Percentiles rank a stretch among this genome's conserved stretches.
These are phyloP conservation scores for Atractiella rhizophila DNA, from an alignment of 768 basidiomycete genomes.

Conservation along the genomic window DNA sequence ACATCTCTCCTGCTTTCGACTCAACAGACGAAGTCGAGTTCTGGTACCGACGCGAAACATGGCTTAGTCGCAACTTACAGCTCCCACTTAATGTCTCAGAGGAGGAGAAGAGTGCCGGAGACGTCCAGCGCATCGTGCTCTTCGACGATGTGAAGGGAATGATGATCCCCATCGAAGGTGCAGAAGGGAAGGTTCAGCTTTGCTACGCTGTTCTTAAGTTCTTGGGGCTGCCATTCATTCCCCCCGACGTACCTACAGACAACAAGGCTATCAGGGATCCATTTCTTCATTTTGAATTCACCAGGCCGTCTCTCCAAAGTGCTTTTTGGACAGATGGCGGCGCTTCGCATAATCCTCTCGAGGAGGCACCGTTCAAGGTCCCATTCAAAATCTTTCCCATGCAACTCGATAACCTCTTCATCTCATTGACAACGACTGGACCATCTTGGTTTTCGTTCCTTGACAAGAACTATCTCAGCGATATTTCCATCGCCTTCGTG, in stretches of 20 bases:
- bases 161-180: slow-evolving; percentile 19
- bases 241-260: slow-evolving; percentile 20
- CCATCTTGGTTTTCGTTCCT: slow-evolving; percentile 16
- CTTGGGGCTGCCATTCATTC: slow-evolving; percentile 21
- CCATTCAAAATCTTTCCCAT: slow-evolving; percentile 18
- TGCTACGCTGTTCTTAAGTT: slow-evolving; percentile 23
- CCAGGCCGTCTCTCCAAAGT: slow-evolving; percentile 2
- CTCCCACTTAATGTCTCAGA: slow-evolving; percentile 17
- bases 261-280: slow-evolving; percentile 19
- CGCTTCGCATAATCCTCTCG: slow-evolving; percentile 4
- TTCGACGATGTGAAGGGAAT: slow-evolving; percentile 22
- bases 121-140: slow-evolving; percentile 23
- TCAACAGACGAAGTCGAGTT: slow-evolving; percentile 16
- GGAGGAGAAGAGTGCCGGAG: slow-evolving; percentile 20
- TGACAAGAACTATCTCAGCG: slow-evolving; percentile 8
- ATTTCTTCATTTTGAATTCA: slow-evolving; percentile 17
- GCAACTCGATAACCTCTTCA: slow-evolving; percentile 15
- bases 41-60: slow-evolving; percentile 19
- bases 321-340: slow-evolving; percentile 9
- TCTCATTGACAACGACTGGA: neutral
- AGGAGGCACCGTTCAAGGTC: slow-evolving; percentile 15
- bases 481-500: slow-evolving; percentile 11
- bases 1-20: neutral
- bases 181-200: slow-evolving; percentile 19
- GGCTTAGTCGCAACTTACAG: slow-evolving; percentile 3